Base-by-base conservation (phyloP, 176 grass and related monocot species). In the Aegilops umbellulata region DNA sequence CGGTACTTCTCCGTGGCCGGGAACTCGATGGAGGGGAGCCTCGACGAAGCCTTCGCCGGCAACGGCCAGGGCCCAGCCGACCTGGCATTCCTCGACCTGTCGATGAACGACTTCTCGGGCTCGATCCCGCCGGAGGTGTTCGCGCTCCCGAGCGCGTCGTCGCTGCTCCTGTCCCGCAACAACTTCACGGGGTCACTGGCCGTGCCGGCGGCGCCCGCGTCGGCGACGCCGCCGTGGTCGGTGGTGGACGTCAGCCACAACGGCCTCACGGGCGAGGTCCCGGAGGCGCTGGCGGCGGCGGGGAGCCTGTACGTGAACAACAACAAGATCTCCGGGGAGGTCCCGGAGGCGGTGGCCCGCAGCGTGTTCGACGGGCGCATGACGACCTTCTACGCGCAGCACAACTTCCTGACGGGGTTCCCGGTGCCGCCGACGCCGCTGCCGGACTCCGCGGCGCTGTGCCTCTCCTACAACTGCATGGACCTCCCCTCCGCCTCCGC, bases 391-490 rank as follows among this genome's bases (percentile, higher is more conserved):
- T 97, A 97, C 87, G 92, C 92, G 53, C 95, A 97, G 67, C 95
- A 97, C 83, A 97, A 97, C 90, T 97, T 93, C 87, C 73, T 97
- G 23, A 89, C 95, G 29, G 87, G 83, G 5, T 97, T 97, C 83
- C 86, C 83, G 4, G 42, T 74, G 24, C 86, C 88, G 17, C 68
- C 86, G 3, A 68, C 35, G 3, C 82, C 83, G 66, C 67, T 93
- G 68, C 95, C 95, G 29, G 90, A 91, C 23, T 94, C 90, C 20
- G 82, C 81, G 9, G 81, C 95, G 78, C 83, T 97, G 2, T 97
- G 95, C 83, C 95, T 97, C 35, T 91, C 92, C 1, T 94, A 97
- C 89, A 97, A 97, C 80, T 97, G 95, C 86, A 90, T 94, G 90
- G 90, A 85, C 55, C 84, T 92, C 16, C 86, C 92, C 35, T 87